phyloP scores from a whole-genome alignment of 345 rosid genomes.

The Gossypium stocksii region DNA sequence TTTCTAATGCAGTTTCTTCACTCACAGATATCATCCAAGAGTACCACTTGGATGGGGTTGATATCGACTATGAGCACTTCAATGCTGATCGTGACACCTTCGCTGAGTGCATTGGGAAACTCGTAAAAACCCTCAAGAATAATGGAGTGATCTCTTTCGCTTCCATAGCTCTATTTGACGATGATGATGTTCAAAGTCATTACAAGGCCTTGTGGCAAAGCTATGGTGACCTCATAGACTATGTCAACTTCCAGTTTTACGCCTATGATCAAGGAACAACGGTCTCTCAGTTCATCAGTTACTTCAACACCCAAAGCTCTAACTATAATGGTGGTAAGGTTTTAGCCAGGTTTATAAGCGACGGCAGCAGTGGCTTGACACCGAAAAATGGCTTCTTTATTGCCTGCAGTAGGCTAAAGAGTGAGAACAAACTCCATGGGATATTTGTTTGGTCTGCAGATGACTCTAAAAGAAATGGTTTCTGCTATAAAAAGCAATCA shows the following conservation, averaged over 20 bases:
- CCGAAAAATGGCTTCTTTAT: slow-evolving; percentile 34
- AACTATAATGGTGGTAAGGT: slow-evolving; percentile 35
- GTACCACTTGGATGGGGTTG: too few species aligned
- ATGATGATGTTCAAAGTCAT: slow-evolving; percentile 36
- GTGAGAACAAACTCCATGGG: slow-evolving; percentile 29
- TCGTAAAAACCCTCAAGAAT: slow-evolving; percentile 29
- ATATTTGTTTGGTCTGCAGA: slow-evolving; percentile 47
- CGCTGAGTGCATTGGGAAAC: slow-evolving; percentile 37
- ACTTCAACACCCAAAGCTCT: slow-evolving; percentile 31
- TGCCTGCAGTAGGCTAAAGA: slow-evolving; percentile 32
- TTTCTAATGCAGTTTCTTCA: slow-evolving; percentile 24
- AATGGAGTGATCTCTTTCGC: neutral
- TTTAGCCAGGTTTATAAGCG: slow-evolving; percentile 26
- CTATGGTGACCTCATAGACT: neutral
- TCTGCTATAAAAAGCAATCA: slow-evolving; percentile 33
- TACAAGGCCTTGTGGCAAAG: slow-evolving; percentile 41
- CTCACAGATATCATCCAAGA: too few species aligned
- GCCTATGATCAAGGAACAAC: slow-evolving; percentile 19
- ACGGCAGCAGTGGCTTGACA: slow-evolving; percentile 35
- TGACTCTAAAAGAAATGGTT: slow-evolving; percentile 26
- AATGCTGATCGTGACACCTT: slow-evolving; percentile 29
- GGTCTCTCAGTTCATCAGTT: slow-evolving; percentile 28
- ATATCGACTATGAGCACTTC: slow-evolving; percentile 36
- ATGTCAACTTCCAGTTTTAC: too few species aligned
- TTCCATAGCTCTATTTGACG: slow-evolving; percentile 44